Percentiles rank a stretch among this genome's conserved stretches.
Evolutionary conservation across 345 rosid species (phyloP).

Genomic region (Streptanthus diversifolius): DNA sequence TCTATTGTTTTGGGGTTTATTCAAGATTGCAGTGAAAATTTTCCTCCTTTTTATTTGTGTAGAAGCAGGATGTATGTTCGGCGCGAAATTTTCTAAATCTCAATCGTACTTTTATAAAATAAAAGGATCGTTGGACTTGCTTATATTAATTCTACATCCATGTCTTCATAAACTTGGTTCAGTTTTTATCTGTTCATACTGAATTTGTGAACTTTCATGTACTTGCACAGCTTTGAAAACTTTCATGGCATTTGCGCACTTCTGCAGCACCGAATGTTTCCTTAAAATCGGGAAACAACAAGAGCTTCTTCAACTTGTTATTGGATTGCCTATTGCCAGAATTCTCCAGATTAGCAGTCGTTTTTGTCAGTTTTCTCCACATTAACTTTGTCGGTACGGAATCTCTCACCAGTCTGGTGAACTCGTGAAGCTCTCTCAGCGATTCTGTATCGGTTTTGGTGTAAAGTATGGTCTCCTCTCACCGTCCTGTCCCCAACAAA

Average conservation of each 20-base stretch:
- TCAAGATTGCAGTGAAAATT: neutral
- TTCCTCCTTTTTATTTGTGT: neutral
- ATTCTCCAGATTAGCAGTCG: conserved; percentile 54
- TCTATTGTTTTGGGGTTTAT: conserved; percentile 7
- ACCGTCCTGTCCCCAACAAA: conserved; percentile 21
- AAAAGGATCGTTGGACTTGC: neutral
- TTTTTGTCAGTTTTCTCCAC: conserved; percentile 47
- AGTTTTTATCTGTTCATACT: neutral
- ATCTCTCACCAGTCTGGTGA: conserved; percentile 38
- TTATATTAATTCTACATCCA: neutral
- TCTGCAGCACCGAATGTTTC: conserved; percentile 72
- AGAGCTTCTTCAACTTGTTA: conserved; percentile 69
- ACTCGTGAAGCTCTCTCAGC: conserved; percentile 8
- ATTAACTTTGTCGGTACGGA: conserved; percentile 45
- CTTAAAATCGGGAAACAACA: conserved; percentile 93
- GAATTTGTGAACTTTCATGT: conserved; percentile 12
- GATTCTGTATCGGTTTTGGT: conserved; percentile 8
- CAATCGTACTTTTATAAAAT: too few relatives aligned
- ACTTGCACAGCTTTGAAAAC: conserved; percentile 55
- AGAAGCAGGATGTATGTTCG: neutral
- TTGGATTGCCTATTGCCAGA: conserved; percentile 70
- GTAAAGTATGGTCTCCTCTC: conserved; percentile 32
- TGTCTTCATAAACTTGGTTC: neutral
- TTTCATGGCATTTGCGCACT: conserved; percentile 82
- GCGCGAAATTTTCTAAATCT: neutral